These are phyloP conservation scores for Novymonas esmeraldas DNA, from an alignment of 208 protist species.

Conservation along the genomic window DNA sequence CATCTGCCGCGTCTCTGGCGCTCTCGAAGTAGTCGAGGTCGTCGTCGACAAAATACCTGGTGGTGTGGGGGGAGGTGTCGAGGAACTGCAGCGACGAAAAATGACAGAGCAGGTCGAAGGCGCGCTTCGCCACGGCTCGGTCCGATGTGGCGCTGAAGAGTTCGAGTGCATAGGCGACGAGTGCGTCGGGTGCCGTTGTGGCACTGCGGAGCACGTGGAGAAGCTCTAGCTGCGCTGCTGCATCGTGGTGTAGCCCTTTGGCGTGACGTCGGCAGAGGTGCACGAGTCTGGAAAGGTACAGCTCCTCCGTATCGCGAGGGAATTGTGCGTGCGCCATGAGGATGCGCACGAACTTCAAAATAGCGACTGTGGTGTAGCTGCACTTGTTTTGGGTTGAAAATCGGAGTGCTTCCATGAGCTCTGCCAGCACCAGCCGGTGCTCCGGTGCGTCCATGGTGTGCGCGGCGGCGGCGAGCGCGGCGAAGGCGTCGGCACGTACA, in stretches of 20 bases:
- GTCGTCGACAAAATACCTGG: background rate
- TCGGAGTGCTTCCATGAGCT: conserved; percentile 21
- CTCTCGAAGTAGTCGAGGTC: background rate
- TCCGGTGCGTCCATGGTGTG: conserved; percentile 7
- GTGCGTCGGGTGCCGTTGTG: background rate
- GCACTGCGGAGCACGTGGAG: conserved; percentile 9
- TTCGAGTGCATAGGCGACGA: background rate
- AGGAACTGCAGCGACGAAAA: background rate
- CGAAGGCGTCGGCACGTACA: conserved; percentile 30
- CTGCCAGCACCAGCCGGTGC: conserved; percentile 1
- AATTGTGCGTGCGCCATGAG: conserved; percentile 10
- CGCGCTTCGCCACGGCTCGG: conserved; percentile 10
- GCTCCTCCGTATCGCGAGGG: background rate
- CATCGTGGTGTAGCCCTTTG: conserved; percentile 16
- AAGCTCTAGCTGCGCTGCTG: conserved; percentile 16
- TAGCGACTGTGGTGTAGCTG: conserved; percentile 19
- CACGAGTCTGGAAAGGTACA: conserved; percentile 15
- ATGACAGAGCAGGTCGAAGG: conserved; percentile 8
- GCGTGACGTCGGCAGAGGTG: conserved; percentile 24
- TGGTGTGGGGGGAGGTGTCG: background rate
- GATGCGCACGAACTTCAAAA: conserved; percentile 17
- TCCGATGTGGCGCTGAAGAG: conserved; percentile 20
- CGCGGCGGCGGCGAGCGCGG: conserved; percentile 8
- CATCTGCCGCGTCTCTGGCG: background rate
- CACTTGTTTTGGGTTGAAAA: conserved; percentile 17